Evolutionary conservation across 345 rosid species (phyloP).

Genomic region (Streptanthus diversifolius): DNA sequence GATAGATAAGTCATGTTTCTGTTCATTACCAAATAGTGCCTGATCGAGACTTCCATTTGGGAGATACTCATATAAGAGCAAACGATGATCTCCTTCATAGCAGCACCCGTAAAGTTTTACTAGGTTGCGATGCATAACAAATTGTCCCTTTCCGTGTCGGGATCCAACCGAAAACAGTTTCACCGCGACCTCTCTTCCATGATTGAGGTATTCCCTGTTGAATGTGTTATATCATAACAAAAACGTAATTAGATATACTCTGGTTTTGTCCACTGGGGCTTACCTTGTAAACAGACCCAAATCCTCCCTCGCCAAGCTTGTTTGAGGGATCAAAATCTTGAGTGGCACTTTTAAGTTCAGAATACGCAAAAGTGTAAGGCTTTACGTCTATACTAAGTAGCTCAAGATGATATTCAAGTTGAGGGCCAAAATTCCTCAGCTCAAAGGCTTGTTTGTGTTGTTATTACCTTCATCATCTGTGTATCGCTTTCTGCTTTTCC

Average conservation of each 20-base stretch:
- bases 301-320: constrained; percentile 85
- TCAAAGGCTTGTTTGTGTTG: neutral
- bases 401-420: constrained; percentile 25
- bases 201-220: constrained; percentile 35
- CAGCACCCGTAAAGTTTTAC: constrained; percentile 40
- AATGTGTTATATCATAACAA: neutral
- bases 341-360: constrained; percentile 57
- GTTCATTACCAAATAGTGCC: constrained; percentile 23
- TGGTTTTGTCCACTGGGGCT: neutral
- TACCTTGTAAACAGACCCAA: constrained; percentile 69
- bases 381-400: constrained; percentile 45
- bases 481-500: constrained; percentile 32
- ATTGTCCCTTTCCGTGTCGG: constrained; percentile 63
- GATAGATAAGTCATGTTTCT: no score
- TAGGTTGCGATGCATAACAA: constrained; percentile 42
- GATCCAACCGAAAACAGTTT: constrained; percentile 60
- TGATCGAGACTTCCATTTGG: constrained; percentile 54
- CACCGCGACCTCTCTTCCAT: constrained; percentile 53
- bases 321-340: constrained; percentile 52
- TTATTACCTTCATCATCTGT: constrained; percentile 53
- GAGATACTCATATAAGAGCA: constrained; percentile 57
- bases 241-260: no score
- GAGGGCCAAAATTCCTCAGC: no score
- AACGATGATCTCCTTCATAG: constrained; percentile 33
- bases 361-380: constrained; percentile 55